phyloP scores from a whole-genome alignment of 768 basidiomycete species.

The Amanita molliuscula region DNA sequence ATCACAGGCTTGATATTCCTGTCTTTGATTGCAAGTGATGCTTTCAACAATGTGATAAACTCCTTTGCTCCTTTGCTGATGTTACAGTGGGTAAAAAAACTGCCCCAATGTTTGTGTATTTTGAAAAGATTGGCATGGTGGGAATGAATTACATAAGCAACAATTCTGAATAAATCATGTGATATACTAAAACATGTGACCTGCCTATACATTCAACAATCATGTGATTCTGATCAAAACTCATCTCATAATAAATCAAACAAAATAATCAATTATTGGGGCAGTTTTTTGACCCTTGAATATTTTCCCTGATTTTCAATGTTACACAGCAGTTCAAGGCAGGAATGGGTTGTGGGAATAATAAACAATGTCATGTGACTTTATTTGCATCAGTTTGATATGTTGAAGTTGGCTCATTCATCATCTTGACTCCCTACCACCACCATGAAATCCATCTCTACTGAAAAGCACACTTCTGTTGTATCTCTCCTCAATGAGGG shows the following conservation, averaged over 20 bases:
- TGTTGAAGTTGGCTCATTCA: background rate
- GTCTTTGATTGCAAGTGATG: no score
- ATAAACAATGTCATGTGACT: background rate
- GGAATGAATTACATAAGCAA: background rate
- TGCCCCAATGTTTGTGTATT: background rate
- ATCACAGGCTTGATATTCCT: no score
- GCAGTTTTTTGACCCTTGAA: background rate
- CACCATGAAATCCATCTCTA: conserved; percentile 5
- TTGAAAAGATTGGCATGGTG: background rate
- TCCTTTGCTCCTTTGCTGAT: no score
- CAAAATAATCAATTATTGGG: background rate
- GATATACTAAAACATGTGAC: no score
- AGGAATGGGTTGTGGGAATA: background rate
- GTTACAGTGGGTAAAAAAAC: background rate
- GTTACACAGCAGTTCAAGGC: background rate
- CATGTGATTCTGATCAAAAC: background rate
- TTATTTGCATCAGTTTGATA: background rate
- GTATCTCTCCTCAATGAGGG: background rate
- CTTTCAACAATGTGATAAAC: no score
- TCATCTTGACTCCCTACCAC: conserved; percentile 1
- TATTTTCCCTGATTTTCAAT: background rate
- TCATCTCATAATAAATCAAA: background rate
- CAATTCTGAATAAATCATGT: no score
- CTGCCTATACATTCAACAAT: background rate
- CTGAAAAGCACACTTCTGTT: background rate